Evolutionary conservation across 331 rosid genomes (phyloP), one percentile per base, ranked within the genome.

Genomic region (Quercus lobata): DNA sequence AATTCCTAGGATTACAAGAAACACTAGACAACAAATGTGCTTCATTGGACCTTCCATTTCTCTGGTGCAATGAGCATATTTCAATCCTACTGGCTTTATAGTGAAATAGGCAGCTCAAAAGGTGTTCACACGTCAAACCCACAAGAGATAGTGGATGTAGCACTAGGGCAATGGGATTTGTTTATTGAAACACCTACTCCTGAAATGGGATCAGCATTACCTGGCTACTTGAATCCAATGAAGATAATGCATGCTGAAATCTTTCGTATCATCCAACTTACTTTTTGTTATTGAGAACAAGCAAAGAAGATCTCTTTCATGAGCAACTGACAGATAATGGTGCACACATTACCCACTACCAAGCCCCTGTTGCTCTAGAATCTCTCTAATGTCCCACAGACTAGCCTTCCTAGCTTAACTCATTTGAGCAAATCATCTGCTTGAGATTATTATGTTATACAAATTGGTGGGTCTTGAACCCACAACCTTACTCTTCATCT

Each of bases 11-110:
- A 79, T 53, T 10, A 73, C 69, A 71, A 77, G 11, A 56, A 87
- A 62, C 6, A 72, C 80, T 21, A 82, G 78, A 34, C 70, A 52
- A 63, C 24, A 61, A 49, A 82, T 49, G 80, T 37, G 75, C 71
- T 82, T 85, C 72, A 49, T 83, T 58, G 73, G 69, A 66, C 78
- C 72, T 77, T 83, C 79, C 54, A 71, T 79, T 70, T 76, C 73
- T 74, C 73, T 24, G 17, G 58, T 69, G 53, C 69, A 1, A 18
- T 21, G 62, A 54, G 3, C 61, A 22, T 7, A 44, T 21, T 34
- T 60, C 41, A 46, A 72, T 30, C 11, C 41, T 5, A 7, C 2
- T 34, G 66, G 65, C 63, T 37, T 83, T 87, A 86, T 88, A 85
- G 66, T 5, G 16, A 58, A 68, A 19, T 32, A 76, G 69, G 72